A percentile compares a stretch with the other conserved stretches of the same genome.
These are phyloP conservation scores for Rhodotorula sp. DNA, from an alignment of 1,284 basidiomycete species.

Conservation along the genomic window DNA sequence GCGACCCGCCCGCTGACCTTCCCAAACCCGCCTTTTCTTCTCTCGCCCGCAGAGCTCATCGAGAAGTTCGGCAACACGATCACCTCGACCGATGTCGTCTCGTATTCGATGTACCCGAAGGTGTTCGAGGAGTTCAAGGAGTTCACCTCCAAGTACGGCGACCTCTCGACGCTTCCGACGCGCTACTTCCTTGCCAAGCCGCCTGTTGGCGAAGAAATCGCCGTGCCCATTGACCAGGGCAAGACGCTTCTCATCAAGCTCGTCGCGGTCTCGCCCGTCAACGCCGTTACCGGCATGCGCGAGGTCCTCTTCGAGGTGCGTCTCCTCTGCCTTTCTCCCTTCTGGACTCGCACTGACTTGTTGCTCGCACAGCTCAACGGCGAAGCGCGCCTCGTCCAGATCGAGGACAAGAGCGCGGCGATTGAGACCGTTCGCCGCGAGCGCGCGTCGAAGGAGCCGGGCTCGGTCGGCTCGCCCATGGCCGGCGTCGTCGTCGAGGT, in stretches of 20 bases:
- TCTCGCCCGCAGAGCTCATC: conserved; percentile 66
- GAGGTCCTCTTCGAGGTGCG: conserved; percentile 91
- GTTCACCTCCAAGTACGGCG: conserved; percentile 93
- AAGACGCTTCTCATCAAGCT: conserved; percentile 96
- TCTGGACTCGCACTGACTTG: neutral
- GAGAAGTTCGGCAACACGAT: conserved; percentile 95
- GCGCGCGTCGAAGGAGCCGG: conserved; percentile 89
- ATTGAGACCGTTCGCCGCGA: conserved; percentile 92
- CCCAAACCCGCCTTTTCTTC: neutral
- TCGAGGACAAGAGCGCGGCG: conserved; percentile 94
- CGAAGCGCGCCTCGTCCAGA: conserved; percentile 60
- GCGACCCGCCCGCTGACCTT: neutral
- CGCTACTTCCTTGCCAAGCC: conserved; percentile 96
- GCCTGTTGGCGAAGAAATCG: conserved; percentile 89
- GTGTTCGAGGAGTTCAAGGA: conserved; percentile 97
- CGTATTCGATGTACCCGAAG: conserved; percentile 94
- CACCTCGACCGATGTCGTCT: conserved; percentile 87
- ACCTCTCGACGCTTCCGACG: conserved; percentile 89
- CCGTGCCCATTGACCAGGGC: conserved; percentile 94
- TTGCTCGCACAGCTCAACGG: conserved; percentile 3
- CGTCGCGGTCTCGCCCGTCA: conserved; percentile 90
- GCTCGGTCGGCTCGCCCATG: conserved; percentile 75
- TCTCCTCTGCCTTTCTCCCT: neutral
- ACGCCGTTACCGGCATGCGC: conserved; percentile 84
- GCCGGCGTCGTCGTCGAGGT: conserved; percentile 98